These are phyloP conservation scores for Rhodotorula sp. DNA, from an alignment of 1,284 basidiomycete species.

Conservation along the genomic window DNA sequence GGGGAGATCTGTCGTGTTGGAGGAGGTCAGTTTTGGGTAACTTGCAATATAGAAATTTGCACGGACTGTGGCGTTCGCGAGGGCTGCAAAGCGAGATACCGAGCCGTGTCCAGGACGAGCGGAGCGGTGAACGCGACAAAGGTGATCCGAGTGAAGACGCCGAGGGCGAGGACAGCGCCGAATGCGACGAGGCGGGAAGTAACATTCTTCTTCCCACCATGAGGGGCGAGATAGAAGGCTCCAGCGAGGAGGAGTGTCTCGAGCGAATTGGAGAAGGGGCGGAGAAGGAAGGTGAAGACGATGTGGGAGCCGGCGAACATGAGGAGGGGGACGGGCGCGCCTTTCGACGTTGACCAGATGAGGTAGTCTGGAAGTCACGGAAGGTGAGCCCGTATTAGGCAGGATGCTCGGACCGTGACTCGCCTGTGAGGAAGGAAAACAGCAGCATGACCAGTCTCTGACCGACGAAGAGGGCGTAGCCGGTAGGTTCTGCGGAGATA, in stretches of 20 bases:
- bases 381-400: neutral
- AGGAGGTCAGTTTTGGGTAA: neutral
- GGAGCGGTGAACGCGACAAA: slow-evolving; percentile 46
- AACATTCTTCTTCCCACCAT: rapidly evolving
- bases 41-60: no score
- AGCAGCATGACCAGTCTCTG: slow-evolving; percentile 37
- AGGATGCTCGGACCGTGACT: no score
- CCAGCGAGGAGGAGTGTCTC: slow-evolving; percentile 44
- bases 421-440: slow-evolving; percentile 33
- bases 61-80: no score
- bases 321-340: slow-evolving; percentile 6
- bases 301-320: slow-evolving; percentile 43
- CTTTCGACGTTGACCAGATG: neutral
- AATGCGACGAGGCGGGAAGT: neutral
- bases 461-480: slow-evolving; percentile 28
- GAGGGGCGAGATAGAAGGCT: slow-evolving; percentile 1
- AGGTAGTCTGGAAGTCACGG: neutral
- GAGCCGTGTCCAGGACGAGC: neutral
- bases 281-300: slow-evolving; percentile 45
- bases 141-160: slow-evolving; percentile 47
- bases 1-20: neutral
- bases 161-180: slow-evolving; percentile 31
- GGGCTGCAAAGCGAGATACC: neutral
- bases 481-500: slow-evolving; percentile 17
- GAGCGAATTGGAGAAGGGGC: slow-evolving; percentile 49